Evolutionary conservation across 2,329 filamentous ascomycete genomes (phyloP), one percentile per base, ranked within the genome.

Genomic region (Kalaharituber pfeilii): DNA sequence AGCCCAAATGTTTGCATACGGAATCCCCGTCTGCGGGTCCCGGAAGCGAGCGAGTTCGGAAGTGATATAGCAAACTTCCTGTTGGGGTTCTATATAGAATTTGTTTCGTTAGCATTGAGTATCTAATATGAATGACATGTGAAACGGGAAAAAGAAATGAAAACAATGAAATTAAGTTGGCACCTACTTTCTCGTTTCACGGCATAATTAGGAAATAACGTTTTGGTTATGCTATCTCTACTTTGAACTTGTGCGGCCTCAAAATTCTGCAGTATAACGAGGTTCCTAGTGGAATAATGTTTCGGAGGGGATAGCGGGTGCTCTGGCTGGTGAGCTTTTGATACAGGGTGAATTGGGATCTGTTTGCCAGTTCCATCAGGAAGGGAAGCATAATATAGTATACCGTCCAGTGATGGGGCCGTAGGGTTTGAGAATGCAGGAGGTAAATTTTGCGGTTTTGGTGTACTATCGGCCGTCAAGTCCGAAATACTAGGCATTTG

Each of bases 1-100:
- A 0, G 87, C 88, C 58, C 81, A 77, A 44, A 79, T 72, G 66
- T 89, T 89, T 59, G 79, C 76, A 68, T 89, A 98, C 0, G 81
- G 79, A 15, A 96, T 74, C 0, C 85, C 84, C 0, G 89, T 96
- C 61, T 78, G 76, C 0, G 87, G 86, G 67, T 98, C 91, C 24
- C 81, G 78, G 68, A 93, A 96, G 53, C 79, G 79, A 11, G 89
- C 91, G 3, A 81, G 78, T 52, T 81, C 77, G 63, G 82, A 83
- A 1, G 86, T 95, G 65, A 96, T 88, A 50, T 81, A 82, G 67
- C 91, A 98, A 28, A 81, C 22, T 5, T 27, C 47, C 2, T 30
- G 24, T 27, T 27, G 22, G 5, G 47, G 24, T 28, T 50, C 47
- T 50, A 25, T 47, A 39, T 39, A 13, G 3, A 20, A 13, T n/a